These are phyloP conservation scores for Rhizomucor pusillus DNA, from an alignment of 371 early-diverging fungal species.

Conservation along the genomic window DNA sequence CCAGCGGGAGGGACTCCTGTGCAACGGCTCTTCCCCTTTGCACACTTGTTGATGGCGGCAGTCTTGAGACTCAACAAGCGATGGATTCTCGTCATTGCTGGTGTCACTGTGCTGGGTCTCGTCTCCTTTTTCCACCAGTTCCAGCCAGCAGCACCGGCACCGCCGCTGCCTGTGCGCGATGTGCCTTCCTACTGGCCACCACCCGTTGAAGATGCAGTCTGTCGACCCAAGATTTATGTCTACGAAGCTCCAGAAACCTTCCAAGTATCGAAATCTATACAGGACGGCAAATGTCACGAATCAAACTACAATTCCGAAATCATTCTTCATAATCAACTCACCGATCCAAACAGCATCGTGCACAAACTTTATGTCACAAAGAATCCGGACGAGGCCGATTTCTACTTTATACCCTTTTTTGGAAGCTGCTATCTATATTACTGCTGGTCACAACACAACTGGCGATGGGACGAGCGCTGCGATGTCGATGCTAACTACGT, in stretches of 20 bases:
- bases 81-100: constrained; percentile 12
- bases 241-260: constrained; percentile 42
- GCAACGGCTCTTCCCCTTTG: too few species aligned
- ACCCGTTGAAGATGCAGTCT: constrained; percentile 44
- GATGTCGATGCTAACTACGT: constrained; percentile 49
- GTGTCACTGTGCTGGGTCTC: constrained; percentile 2
- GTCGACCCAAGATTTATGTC: constrained; percentile 55
- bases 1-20: too few species aligned
- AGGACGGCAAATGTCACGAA: constrained; percentile 31
- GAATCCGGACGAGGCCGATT: constrained; percentile 52
- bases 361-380: constrained; percentile 46
- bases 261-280: constrained; percentile 34
- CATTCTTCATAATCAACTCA: constrained; percentile 37
- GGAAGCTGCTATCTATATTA: constrained; percentile 53
- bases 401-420: constrained; percentile 58
- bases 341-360: constrained; percentile 38
- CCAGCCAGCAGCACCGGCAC: constrained; percentile 23
- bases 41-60: constrained; percentile 12
- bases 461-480: constrained; percentile 52
- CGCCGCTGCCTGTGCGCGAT: constrained; percentile 35
- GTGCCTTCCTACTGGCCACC: constrained; percentile 47
- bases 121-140: constrained; percentile 2
- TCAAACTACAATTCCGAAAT: constrained; percentile 52
- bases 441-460: constrained; percentile 41
- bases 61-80: constrained; percentile 21